These are phyloP conservation scores for Ophiostoma montium DNA, from an alignment of 2,329 filamentous ascomycete genomes.

Conservation along the genomic window DNA sequence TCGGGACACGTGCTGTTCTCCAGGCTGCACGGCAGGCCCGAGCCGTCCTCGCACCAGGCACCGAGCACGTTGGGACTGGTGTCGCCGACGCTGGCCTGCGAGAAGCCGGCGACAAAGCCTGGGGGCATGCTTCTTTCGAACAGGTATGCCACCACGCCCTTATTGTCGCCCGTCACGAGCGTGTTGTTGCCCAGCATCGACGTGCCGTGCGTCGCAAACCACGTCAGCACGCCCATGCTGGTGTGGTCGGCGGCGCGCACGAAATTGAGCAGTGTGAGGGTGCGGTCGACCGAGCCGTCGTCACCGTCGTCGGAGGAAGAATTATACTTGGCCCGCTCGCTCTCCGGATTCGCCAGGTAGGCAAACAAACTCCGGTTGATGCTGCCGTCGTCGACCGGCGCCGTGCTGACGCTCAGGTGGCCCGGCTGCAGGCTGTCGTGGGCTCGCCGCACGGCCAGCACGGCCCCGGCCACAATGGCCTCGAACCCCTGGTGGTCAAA, in stretches of 20 bases:
- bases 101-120: conserved; percentile 83
- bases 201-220: conserved; percentile 84
- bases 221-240: conserved; percentile 69
- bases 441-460: conserved; percentile 65
- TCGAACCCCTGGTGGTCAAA: conserved; percentile 76
- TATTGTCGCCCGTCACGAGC: conserved; percentile 85
- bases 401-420: conserved; percentile 48
- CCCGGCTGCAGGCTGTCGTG: conserved; percentile 47
- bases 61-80: conserved; percentile 80
- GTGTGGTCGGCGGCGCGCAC: conserved; percentile 55
- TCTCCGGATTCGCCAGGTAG: conserved; percentile 66
- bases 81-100: conserved; percentile 81
- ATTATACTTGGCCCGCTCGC: conserved; percentile 55
- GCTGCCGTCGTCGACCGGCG: conserved; percentile 54
- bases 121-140: conserved; percentile 56
- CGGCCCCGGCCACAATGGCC: conserved; percentile 72
- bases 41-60: conserved; percentile 76
- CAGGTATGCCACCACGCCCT: conserved; percentile 77
- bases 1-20: conserved; percentile 66
- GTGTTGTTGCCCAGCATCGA: conserved; percentile 88
- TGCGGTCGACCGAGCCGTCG: conserved; percentile 46
- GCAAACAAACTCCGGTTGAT: conserved; percentile 75
- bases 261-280: conserved; percentile 65
- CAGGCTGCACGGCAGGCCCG: conserved; percentile 52
- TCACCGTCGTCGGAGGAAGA: no score